phyloP scores from a whole-genome alignment of 1,284 basidiomycete species.

The Polyporus tsugae region DNA sequence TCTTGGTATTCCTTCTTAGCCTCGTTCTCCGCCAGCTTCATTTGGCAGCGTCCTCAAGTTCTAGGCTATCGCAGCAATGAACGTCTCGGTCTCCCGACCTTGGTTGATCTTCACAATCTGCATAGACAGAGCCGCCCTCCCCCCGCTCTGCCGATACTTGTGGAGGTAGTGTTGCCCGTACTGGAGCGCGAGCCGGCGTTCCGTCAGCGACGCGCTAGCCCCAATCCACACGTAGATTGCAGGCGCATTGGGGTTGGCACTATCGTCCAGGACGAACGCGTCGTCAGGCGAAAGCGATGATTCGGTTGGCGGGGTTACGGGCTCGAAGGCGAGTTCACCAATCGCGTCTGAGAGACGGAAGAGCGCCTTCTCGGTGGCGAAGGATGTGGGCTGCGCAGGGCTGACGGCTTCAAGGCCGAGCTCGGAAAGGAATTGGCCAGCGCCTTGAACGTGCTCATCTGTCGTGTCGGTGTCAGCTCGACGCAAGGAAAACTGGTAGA shows the following conservation, averaged over 20 bases:
- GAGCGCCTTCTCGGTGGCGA: constrained; percentile 41
- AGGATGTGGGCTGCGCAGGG: constrained; percentile 13
- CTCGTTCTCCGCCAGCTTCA: too few relatives aligned
- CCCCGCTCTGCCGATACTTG: constrained; percentile 41
- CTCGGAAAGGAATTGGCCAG: constrained; percentile 55
- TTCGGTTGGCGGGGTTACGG: constrained; percentile 43
- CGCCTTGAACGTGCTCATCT: constrained; percentile 61
- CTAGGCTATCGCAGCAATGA: constrained; percentile 42
- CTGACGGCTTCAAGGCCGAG: constrained; percentile 44
- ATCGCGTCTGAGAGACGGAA: constrained; percentile 59
- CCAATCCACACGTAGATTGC: constrained; percentile 69
- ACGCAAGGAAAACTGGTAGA: constrained; percentile 22
- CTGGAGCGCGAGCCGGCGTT: constrained; percentile 57
- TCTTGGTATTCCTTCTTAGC: too few relatives aligned
- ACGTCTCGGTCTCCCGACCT: constrained; percentile 55
- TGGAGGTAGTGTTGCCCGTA: constrained; percentile 64
- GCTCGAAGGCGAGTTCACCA: constrained; percentile 49
- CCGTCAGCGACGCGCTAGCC: constrained; percentile 52
- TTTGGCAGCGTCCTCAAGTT: too few relatives aligned
- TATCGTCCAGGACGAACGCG: constrained; percentile 56
- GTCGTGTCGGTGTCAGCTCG: not conserved
- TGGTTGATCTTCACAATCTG: constrained; percentile 60
- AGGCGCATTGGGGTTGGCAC: constrained; percentile 43
- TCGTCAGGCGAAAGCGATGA: constrained; percentile 54
- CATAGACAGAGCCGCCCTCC: constrained; percentile 44